Evolutionary conservation across 1,284 basidiomycete species (phyloP).

Genomic region (Farysia itapuensis): DNA sequence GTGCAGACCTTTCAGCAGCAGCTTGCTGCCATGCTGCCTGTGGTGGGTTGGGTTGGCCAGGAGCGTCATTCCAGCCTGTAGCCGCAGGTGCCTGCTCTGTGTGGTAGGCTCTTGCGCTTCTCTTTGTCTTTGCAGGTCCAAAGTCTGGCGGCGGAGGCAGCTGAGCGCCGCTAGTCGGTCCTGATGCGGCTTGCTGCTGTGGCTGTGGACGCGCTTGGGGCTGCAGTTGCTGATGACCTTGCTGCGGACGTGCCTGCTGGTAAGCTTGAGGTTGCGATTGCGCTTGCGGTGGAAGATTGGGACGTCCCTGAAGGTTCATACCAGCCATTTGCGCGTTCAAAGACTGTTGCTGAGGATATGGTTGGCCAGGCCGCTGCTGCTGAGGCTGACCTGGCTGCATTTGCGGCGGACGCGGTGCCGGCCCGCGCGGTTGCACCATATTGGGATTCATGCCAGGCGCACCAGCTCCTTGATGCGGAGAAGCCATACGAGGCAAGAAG

Average conservation of each 20-base stretch:
- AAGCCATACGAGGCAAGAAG: too few species aligned
- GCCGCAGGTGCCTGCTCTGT: conserved; percentile 38
- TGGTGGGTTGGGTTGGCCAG: conserved; percentile 40
- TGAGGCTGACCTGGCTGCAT: too few species aligned
- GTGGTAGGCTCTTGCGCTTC: conserved; percentile 59
- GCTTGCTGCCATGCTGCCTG: conserved; percentile 54
- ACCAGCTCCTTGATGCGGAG: too few species aligned
- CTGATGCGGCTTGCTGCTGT: conserved; percentile 15
- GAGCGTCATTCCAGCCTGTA: conserved; percentile 51
- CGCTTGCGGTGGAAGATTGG: too few species aligned
- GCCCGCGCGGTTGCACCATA: too few species aligned
- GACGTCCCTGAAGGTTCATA: conserved; percentile 31
- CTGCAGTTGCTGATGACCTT: not conserved
- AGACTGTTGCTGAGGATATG: conserved; percentile 1
- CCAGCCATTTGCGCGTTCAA: conserved; percentile 36
- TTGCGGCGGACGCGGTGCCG: too few species aligned
- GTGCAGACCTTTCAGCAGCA: conserved; percentile 48
- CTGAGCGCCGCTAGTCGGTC: not conserved
- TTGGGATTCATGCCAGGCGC: too few species aligned
- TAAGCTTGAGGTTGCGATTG: too few species aligned
- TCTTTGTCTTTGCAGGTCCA: conserved; percentile 49
- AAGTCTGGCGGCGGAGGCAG: conserved; percentile 6
- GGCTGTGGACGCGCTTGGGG: too few species aligned
- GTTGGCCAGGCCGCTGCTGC: too few species aligned
- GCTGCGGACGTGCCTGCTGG: not conserved